A percentile compares a stretch with the other conserved stretches of the same genome.
Evolutionary conservation across 495 filamentous ascomycete species (phyloP).

Genomic region (Lophiotrema nucula): DNA sequence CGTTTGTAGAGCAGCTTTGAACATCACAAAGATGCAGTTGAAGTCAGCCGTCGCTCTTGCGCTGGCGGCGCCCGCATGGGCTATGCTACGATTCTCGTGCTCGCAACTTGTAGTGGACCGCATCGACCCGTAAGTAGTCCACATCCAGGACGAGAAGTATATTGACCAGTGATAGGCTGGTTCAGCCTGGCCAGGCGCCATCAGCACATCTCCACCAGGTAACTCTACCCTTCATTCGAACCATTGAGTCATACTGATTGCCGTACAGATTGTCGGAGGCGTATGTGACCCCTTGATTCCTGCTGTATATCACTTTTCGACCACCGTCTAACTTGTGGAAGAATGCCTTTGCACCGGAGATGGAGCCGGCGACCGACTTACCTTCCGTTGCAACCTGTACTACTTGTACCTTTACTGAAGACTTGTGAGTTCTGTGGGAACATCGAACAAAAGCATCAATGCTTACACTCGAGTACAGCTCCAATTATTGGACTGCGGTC

Average conservation of each 20-base stretch:
- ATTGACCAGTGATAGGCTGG: too few species aligned
- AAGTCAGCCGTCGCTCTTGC: not conserved
- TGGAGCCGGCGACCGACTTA: conserved; percentile 25
- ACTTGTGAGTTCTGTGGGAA: too few species aligned
- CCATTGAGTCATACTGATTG: too few species aligned
- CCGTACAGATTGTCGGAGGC: conserved; percentile 33
- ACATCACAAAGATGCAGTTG: too few species aligned
- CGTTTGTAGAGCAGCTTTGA: too few species aligned
- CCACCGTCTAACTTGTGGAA: not conserved
- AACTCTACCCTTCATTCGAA: too few species aligned
- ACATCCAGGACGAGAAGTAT: too few species aligned
- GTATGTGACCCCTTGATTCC: not conserved
- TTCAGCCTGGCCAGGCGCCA: not conserved
- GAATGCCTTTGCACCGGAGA: not conserved
- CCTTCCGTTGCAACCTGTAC: conserved; percentile 28
- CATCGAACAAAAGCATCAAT: too few species aligned
- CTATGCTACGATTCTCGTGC: conserved; percentile 8
- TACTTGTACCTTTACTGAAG: conserved; percentile 26
- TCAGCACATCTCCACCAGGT: conserved; percentile 41
- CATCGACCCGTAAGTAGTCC: conserved; percentile 12
- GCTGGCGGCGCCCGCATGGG: not conserved
- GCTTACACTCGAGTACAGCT: too few species aligned
- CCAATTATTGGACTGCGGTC: conserved; percentile 22
- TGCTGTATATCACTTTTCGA: too few species aligned
- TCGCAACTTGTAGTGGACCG: conserved; percentile 14